A percentile compares a stretch with the other conserved stretches of the same genome.
Evolutionary conservation across 371 early-diverging fungal species (phyloP).

Genomic region (Conidiobolus incongruus): DNA sequence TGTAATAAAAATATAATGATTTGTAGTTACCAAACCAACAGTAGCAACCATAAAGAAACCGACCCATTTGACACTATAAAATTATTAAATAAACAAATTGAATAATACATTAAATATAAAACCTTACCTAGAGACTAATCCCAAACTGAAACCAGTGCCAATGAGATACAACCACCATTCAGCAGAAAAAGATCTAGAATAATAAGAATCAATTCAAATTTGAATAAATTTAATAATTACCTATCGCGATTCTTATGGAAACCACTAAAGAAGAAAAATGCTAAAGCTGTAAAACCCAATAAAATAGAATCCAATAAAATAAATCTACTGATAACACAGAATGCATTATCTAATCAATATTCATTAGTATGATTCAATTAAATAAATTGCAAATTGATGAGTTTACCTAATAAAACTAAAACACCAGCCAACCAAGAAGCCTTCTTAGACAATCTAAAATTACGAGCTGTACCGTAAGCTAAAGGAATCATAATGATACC

Average conservation of each 20-base stretch:
- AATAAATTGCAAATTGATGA: not conserved
- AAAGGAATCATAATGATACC: conserved; percentile 87
- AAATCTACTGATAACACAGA: conserved; percentile 76
- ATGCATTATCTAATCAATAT: conserved; percentile 45
- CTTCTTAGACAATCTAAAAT: conserved; percentile 39
- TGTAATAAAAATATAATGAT: not conserved
- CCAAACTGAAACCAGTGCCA: conserved; percentile 76
- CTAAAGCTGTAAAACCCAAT: conserved; percentile 73
- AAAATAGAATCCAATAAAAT: conserved; percentile 97
- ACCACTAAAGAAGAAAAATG: conserved; percentile 49
- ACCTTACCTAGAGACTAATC: conserved; percentile 52
- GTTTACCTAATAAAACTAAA: conserved; percentile 57
- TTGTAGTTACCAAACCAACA: conserved; percentile 51
- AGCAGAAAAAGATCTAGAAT: conserved; percentile 40
- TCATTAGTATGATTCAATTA: not conserved
- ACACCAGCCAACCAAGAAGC: conserved; percentile 50
- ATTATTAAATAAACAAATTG: not conserved
- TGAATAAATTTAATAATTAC: conserved; percentile 15
- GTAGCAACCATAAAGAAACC: conserved; percentile 89
- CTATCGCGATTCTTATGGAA: conserved; percentile 46
- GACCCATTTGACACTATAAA: conserved; percentile 95
- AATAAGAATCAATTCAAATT: not conserved
- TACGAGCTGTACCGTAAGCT: conserved; percentile 73
- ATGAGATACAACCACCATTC: conserved; percentile 80
- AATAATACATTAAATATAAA: no score